phyloP scores from a whole-genome alignment of 176 grass and related monocot species.

The Alopecurus myosuroides region DNA sequence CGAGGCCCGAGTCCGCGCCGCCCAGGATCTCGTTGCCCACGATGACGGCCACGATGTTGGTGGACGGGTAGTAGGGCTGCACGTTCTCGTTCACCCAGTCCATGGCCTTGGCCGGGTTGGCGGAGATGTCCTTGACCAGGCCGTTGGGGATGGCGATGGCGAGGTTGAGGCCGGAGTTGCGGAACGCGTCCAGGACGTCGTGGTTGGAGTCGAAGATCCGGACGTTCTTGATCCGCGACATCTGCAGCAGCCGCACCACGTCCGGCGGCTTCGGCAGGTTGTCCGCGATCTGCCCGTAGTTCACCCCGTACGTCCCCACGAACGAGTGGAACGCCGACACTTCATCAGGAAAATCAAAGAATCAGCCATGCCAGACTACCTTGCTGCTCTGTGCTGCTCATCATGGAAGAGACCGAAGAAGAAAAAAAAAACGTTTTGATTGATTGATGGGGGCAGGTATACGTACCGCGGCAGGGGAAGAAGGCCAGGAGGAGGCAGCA shows the following conservation, averaged over 20 bases:
- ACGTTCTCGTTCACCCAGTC: conserved; percentile 65
- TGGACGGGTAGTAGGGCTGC: conserved; percentile 55
- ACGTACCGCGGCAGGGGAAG: conserved; percentile 14
- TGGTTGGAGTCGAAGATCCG: conserved; percentile 68
- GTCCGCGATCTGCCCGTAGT: conserved; percentile 74
- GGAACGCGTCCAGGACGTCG: conserved; percentile 53
- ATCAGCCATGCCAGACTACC: not conserved
- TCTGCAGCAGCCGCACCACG: conserved; percentile 51
- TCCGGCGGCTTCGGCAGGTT: conserved; percentile 45
- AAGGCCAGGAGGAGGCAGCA: conserved; percentile 14
- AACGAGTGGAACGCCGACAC: conserved; percentile 17
- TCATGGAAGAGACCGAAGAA: not conserved
- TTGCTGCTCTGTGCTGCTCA: not conserved
- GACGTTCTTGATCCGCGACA: conserved; percentile 46
- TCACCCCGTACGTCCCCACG: conserved; percentile 62
- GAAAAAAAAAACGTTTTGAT: not conserved
- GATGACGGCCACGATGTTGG: conserved; percentile 58
- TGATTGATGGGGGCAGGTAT: not conserved
- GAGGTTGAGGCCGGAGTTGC: conserved; percentile 48
- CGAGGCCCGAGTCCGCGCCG: conserved; percentile 41
- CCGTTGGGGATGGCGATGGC: conserved; percentile 64
- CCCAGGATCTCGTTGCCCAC: conserved; percentile 91
- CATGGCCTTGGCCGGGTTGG: conserved; percentile 39
- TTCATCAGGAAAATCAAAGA: too few relatives aligned
- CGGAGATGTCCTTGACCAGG: conserved; percentile 42